A percentile compares a stretch with the other conserved stretches of the same genome.
Evolutionary conservation across 108 stramenopile species (phyloP).

Genomic region (Discostella stelligeroides): DNA sequence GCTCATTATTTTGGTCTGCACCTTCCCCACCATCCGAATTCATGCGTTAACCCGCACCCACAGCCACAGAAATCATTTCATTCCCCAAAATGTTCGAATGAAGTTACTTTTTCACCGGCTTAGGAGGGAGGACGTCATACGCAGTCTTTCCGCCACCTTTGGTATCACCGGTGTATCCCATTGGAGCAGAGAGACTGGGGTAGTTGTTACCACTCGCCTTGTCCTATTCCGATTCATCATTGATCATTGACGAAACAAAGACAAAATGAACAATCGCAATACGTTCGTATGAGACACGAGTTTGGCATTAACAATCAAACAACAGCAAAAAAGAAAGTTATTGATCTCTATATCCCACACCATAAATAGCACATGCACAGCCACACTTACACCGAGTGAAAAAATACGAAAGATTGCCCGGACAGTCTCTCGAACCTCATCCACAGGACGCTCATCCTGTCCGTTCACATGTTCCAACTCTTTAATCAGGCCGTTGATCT

Average conservation of each 20-base stretch:
- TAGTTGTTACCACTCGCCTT: constrained; percentile 83
- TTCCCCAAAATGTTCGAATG: no score
- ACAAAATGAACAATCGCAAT: no score
- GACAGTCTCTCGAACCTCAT: constrained; percentile 81
- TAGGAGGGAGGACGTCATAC: constrained; percentile 80
- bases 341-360: no score
- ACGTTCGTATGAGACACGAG: no score
- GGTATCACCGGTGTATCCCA: constrained; percentile 76
- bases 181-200: constrained; percentile 64
- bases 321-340: no score
- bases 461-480: constrained; percentile 47
- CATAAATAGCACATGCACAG: no score
- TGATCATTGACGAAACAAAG: neutral
- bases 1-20: no score
- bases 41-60: no score
- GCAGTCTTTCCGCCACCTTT: constrained; percentile 73
- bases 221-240: constrained; percentile 28
- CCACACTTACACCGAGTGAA: constrained; percentile 45
- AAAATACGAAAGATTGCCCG: constrained; percentile 82
- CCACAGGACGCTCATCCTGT: constrained; percentile 55
- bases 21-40: no score
- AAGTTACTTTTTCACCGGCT: constrained; percentile 37
- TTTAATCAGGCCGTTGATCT: constrained; percentile 48
- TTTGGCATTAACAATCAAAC: no score
- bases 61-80: no score